Evolutionary conservation across 768 basidiomycete genomes (phyloP).

Genomic region (Phanerodontia chrysosporium): DNA sequence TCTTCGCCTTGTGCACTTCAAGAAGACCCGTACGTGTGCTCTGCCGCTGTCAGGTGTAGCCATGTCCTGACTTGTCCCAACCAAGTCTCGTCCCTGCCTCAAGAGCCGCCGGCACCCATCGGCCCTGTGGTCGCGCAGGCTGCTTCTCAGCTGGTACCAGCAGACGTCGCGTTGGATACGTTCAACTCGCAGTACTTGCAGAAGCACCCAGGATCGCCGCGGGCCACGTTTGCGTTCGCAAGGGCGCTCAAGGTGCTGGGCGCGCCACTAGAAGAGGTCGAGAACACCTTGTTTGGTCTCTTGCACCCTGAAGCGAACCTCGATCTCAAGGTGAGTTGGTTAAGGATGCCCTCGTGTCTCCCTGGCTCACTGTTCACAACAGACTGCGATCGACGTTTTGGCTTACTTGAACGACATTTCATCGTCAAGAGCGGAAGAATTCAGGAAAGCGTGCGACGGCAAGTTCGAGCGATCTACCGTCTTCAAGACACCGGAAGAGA

Average conservation of each 20-base stretch:
- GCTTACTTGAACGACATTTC: conserved; percentile 45
- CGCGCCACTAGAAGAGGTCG: conserved; percentile 54
- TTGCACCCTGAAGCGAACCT: conserved; percentile 41
- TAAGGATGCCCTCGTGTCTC: not conserved
- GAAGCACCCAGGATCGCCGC: conserved; percentile 43
- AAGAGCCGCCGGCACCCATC: conserved; percentile 42
- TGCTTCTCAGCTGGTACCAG: conserved; percentile 50
- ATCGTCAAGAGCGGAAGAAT: conserved; percentile 57
- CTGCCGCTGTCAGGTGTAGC: not conserved
- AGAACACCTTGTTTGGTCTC: conserved; percentile 48
- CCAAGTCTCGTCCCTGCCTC: conserved; percentile 42
- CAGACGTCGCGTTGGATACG: conserved; percentile 51
- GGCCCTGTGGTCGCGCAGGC: conserved; percentile 46
- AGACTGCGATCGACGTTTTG: conserved; percentile 52
- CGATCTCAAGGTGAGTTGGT: conserved; percentile 45
- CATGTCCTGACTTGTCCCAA: not conserved
- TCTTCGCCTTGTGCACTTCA: conserved; percentile 62
- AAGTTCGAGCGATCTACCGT: conserved; percentile 61
- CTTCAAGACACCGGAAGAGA: conserved; percentile 57
- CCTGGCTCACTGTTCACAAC: not conserved
- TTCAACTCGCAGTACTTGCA: conserved; percentile 80
- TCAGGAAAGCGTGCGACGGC: conserved; percentile 46
- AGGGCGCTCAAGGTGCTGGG: conserved; percentile 46
- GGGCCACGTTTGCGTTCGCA: conserved; percentile 61
- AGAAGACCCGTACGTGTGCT: conserved; percentile 41